Evolutionary conservation across 2,329 filamentous ascomycete species (phyloP).

Genomic region (Aspergillus fischeri): DNA sequence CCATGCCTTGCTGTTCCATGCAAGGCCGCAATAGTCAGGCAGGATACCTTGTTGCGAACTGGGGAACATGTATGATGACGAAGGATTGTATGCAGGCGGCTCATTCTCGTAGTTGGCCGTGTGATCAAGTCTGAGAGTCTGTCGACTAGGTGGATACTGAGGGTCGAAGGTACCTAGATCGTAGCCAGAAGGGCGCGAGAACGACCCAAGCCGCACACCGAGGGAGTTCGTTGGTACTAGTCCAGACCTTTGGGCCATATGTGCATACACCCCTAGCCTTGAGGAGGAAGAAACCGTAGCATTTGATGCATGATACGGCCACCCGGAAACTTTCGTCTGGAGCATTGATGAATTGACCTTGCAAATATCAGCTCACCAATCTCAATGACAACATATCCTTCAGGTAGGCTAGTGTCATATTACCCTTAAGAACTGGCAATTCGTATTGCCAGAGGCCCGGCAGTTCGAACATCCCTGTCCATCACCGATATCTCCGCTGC

Average conservation of each 20-base stretch:
- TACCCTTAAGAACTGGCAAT: conserved; percentile 79
- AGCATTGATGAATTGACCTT: conserved; percentile 34
- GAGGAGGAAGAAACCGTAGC: conserved; percentile 15
- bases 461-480: conserved; percentile 81
- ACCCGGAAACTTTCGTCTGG: conserved; percentile 22
- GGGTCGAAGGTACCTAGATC: conserved; percentile 20
- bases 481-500: conserved; percentile 76
- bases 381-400: neutral
- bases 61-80: conserved; percentile 34
- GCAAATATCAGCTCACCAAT: neutral
- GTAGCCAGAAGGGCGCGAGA: conserved; percentile 22
- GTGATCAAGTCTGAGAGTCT: conserved; percentile 18
- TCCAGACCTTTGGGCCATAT: conserved; percentile 9
- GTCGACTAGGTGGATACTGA: conserved; percentile 20
- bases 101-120: conserved; percentile 33
- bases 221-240: conserved; percentile 14
- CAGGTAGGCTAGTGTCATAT: conserved; percentile 5
- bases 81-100: conserved; percentile 27
- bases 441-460: conserved; percentile 60
- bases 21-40: conserved; percentile 23
- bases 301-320: conserved; percentile 25
- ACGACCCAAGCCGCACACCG: conserved; percentile 15
- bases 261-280: conserved; percentile 17
- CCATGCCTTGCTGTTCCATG: conserved; percentile 30
- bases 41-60: conserved; percentile 27